Conservation (phyloP, 495 filamentous ascomycete genomes). For the Astrothelium subdiscretum region DNA sequence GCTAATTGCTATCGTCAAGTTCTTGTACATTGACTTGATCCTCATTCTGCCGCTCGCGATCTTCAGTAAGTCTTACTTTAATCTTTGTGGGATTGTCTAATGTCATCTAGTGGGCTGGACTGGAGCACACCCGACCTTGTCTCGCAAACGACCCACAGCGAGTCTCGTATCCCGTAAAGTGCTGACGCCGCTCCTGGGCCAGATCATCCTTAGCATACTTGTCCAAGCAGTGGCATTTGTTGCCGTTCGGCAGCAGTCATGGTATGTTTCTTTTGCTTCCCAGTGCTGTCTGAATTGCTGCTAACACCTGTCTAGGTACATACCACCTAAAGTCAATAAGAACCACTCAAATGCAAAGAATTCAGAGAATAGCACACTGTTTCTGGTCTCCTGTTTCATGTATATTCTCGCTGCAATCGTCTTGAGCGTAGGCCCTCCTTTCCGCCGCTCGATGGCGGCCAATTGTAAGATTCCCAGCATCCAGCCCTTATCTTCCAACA, state of each 20-base stretch:
- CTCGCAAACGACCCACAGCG: constrained; percentile 77
- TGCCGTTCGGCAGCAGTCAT: constrained; percentile 60
- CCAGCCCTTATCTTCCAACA: background rate
- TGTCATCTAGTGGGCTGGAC: constrained; percentile 68
- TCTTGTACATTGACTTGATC: constrained; percentile 85
- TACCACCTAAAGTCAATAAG: constrained; percentile 60
- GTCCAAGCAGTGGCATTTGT: constrained; percentile 64
- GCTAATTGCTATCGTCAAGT: constrained; percentile 77
- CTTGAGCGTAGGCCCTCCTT: constrained; percentile 79
- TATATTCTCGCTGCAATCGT: constrained; percentile 85
- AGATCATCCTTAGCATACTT: constrained; percentile 71
- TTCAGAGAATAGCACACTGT: constrained; percentile 84
- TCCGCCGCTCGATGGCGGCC: constrained; percentile 63
- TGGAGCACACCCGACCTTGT: constrained; percentile 65
- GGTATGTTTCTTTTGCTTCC: constrained; percentile 40
- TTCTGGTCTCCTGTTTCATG: constrained; percentile 83
- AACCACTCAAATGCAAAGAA: constrained; percentile 76
- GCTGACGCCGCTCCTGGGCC: constrained; percentile 76
- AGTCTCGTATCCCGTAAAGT: constrained; percentile 91
- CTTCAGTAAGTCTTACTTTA: constrained; percentile 40
- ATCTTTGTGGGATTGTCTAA: background rate
- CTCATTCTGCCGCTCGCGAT: constrained; percentile 94
- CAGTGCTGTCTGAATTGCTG: constrained; percentile 5
- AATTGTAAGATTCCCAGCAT: constrained; percentile 51
- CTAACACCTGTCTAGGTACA: constrained; percentile 44